phyloP scores from a whole-genome alignment of 441 rosid species.

The Bruguiera hainesii region DNA sequence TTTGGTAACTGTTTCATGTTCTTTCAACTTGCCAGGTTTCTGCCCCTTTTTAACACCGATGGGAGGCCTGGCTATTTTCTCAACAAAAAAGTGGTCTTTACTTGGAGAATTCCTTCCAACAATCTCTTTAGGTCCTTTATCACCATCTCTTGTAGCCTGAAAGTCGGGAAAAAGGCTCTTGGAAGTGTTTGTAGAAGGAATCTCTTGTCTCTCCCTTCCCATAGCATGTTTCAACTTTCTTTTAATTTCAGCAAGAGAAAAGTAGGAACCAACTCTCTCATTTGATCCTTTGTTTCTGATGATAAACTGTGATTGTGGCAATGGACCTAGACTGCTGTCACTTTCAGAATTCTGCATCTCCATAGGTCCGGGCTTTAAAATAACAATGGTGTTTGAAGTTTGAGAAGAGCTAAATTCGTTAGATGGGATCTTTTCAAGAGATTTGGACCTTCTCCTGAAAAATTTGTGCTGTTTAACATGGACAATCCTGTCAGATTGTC shows the following conservation, averaged over 20 bases:
- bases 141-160: conserved; percentile 25
- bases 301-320: conserved; percentile 36
- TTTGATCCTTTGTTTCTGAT: conserved; percentile 37
- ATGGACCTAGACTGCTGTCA: conserved; percentile 32
- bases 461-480: conserved; percentile 52
- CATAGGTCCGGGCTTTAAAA: conserved; percentile 70
- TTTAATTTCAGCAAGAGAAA: conserved; percentile 71
- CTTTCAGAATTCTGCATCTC: conserved; percentile 40
- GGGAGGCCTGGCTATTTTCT: conserved; percentile 66
- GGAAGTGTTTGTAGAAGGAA: conserved; percentile 25
- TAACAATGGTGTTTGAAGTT: conserved; percentile 58
- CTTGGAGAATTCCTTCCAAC: conserved; percentile 51
- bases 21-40: conserved; percentile 34
- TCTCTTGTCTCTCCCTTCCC: conserved; percentile 61
- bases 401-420: conserved; percentile 39
- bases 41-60: conserved; percentile 37
- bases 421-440: conserved; percentile 41
- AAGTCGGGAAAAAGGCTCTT: conserved; percentile 24
- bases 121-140: conserved; percentile 42
- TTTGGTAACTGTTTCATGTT: conserved; percentile 33
- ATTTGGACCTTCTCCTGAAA: conserved; percentile 57
- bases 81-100: conserved; percentile 89
- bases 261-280: conserved; percentile 60
- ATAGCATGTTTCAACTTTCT: conserved; percentile 81
- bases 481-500: conserved; percentile 37